Conservation (phyloP, 495 filamentous ascomycete species). For the Bacidia gigantensis region DNA sequence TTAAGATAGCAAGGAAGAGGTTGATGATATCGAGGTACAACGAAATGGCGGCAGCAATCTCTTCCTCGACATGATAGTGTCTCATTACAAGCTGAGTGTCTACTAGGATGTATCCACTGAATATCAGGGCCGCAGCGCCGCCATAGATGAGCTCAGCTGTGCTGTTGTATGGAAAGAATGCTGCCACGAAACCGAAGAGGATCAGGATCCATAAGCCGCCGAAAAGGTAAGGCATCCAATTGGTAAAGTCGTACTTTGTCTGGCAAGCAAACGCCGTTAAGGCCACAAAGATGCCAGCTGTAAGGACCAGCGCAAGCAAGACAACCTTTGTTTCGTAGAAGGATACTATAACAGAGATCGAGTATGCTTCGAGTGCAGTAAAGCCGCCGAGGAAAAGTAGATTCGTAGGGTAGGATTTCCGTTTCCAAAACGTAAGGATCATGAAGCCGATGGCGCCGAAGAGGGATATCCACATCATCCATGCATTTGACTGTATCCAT, state of each 20-base stretch:
- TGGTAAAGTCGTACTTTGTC: conserved; percentile 94
- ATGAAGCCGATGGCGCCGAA: conserved; percentile 71
- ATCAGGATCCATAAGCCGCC: conserved; percentile 79
- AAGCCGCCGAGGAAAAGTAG: conserved; percentile 84
- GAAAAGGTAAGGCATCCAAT: conserved; percentile 91
- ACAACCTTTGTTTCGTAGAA: conserved; percentile 75
- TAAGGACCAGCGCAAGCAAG: conserved; percentile 79
- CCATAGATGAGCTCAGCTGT: conserved; percentile 75
- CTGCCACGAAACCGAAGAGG: conserved; percentile 79
- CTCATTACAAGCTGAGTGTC: conserved; percentile 93
- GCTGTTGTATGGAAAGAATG: conserved; percentile 68
- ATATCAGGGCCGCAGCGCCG: conserved; percentile 67
- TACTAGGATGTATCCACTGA: conserved; percentile 86
- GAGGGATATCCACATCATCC: conserved; percentile 74
- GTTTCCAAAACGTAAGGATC: conserved; percentile 91
- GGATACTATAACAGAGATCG: conserved; percentile 77
- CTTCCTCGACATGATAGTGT: conserved; percentile 95
- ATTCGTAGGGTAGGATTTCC: conserved; percentile 91
- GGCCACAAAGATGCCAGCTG: conserved; percentile 82
- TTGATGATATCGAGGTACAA: conserved; percentile 96
- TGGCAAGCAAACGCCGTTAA: conserved; percentile 94
- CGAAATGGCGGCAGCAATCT: conserved; percentile 91
- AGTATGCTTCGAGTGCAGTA: conserved; percentile 87
- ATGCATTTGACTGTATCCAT: conserved; percentile 78
- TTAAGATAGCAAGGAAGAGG: conserved; percentile 81